Conservation (phyloP, 225 moss, liverwort and hornwort species). For the Physcomitrium patens region DNA sequence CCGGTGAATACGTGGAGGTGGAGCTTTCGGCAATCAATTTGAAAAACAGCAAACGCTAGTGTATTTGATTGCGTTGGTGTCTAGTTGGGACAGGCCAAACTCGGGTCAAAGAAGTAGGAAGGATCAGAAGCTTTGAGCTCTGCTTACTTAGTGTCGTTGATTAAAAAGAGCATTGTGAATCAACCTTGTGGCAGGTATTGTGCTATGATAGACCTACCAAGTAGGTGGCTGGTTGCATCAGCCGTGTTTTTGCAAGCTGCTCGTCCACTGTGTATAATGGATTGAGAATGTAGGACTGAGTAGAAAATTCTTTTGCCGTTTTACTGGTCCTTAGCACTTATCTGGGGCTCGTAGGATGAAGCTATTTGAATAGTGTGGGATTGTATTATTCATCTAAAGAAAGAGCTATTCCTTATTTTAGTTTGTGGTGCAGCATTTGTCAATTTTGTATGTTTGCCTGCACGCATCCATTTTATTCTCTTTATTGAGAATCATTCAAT, state of each 20-base stretch:
- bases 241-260: conserved; percentile 2
- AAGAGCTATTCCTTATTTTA: not conserved
- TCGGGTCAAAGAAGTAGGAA: conserved; percentile 9
- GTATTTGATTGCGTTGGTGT: not conserved
- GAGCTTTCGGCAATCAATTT: conserved; percentile 86
- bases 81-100: conserved; percentile 1
- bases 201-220: too few species aligned
- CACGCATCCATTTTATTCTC: too few species aligned
- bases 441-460: too few species aligned
- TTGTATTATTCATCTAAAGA: conserved; percentile 18
- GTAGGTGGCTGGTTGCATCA: too few species aligned
- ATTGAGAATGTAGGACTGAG: conserved; percentile 16
- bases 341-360: conserved; percentile 16
- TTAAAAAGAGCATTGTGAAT: too few species aligned
- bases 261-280: not conserved
- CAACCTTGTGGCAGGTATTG: too few species aligned
- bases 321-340: conserved; percentile 4
- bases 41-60: conserved; percentile 46
- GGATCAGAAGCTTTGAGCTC: too few species aligned
- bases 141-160: too few species aligned
- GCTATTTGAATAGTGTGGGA: not conserved
- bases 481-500: too few species aligned
- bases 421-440: not conserved
- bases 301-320: conserved; percentile 18
- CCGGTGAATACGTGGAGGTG: conserved; percentile 85